Evolutionary conservation across 805 yeast genomes (phyloP).

Genomic region (Monosporozyma unispora): DNA sequence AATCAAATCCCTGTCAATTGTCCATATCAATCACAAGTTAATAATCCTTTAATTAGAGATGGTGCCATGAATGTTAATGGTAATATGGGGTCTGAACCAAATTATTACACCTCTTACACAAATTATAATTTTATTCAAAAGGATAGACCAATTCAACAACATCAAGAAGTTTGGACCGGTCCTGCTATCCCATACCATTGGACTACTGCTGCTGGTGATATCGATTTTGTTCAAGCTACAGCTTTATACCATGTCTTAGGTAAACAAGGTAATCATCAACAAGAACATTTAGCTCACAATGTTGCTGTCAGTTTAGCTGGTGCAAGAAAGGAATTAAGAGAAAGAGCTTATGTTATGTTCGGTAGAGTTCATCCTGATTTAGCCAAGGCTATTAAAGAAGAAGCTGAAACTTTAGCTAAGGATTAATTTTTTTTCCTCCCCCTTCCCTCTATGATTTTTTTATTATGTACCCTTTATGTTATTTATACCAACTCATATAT

Average conservation of each 20-base stretch:
- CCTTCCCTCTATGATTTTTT: neutral
- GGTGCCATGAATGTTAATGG: slow-evolving; percentile 66
- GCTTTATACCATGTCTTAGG: slow-evolving; percentile 70
- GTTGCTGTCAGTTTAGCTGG: slow-evolving; percentile 35
- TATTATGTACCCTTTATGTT: neutral
- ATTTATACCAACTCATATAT: neutral
- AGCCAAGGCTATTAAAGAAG: slow-evolving; percentile 56
- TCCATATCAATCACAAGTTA: slow-evolving; percentile 50
- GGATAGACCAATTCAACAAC: slow-evolving; percentile 39
- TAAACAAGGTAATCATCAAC: slow-evolving; percentile 67
- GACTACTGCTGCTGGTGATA: slow-evolving; percentile 51
- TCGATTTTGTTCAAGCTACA: slow-evolving; percentile 71
- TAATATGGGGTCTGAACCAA: slow-evolving; percentile 71
- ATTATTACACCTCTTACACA: slow-evolving; percentile 51
- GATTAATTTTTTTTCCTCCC: neutral
- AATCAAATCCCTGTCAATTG: slow-evolving; percentile 85
- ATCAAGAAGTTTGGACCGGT: slow-evolving; percentile 76
- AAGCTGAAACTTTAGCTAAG: slow-evolving; percentile 27
- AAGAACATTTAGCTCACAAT: slow-evolving; percentile 73
- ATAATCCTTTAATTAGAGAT: slow-evolving; percentile 71
- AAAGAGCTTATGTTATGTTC: slow-evolving; percentile 69
- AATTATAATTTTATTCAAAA: slow-evolving; percentile 25
- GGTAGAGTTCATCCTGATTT: slow-evolving; percentile 59
- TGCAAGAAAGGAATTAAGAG: slow-evolving; percentile 72
- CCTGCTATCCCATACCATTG: slow-evolving; percentile 83